Percentiles rank a stretch among this genome's conserved stretches.
Evolutionary conservation across 257 asterid genomes (phyloP).

Genomic region (Ophiorrhiza pumila): DNA sequence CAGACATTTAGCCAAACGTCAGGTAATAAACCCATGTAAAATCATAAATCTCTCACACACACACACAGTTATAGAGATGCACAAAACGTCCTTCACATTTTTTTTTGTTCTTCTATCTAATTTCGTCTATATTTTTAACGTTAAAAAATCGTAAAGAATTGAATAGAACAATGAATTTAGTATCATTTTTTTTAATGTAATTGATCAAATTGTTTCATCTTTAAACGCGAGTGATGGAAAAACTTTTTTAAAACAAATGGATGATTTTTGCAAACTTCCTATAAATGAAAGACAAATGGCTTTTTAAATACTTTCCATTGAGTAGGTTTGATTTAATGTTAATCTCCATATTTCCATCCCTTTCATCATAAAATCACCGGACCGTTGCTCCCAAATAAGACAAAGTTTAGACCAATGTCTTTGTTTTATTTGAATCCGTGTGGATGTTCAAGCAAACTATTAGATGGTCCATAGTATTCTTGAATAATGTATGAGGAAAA

Average conservation of each 20-base stretch:
- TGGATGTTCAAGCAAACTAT: background rate
- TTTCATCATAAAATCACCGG: background rate
- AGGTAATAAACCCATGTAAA: constrained; percentile 49
- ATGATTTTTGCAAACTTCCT: too few species aligned
- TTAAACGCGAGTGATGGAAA: too few species aligned
- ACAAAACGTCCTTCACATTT: too few species aligned
- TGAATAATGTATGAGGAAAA: background rate
- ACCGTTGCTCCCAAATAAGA: constrained; percentile 5
- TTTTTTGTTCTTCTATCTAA: too few species aligned
- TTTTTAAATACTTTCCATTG: background rate
- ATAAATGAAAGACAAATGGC: background rate
- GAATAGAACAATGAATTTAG: too few species aligned
- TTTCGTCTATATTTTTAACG: too few species aligned
- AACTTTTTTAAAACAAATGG: too few species aligned
- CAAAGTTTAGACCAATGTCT: background rate
- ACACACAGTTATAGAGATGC: too few species aligned
- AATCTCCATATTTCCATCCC: background rate
- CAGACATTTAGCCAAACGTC: constrained; percentile 74
- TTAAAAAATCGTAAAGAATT: too few species aligned
- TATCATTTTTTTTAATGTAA: too few species aligned
- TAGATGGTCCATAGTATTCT: constrained; percentile 4
- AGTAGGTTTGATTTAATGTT: background rate
- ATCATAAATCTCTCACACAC: background rate
- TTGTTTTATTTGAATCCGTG: background rate
- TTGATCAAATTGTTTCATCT: too few species aligned